These are phyloP conservation scores for Pseudodiploospora longispora DNA, from an alignment of 2,329 filamentous ascomycete genomes.

Conservation along the genomic window DNA sequence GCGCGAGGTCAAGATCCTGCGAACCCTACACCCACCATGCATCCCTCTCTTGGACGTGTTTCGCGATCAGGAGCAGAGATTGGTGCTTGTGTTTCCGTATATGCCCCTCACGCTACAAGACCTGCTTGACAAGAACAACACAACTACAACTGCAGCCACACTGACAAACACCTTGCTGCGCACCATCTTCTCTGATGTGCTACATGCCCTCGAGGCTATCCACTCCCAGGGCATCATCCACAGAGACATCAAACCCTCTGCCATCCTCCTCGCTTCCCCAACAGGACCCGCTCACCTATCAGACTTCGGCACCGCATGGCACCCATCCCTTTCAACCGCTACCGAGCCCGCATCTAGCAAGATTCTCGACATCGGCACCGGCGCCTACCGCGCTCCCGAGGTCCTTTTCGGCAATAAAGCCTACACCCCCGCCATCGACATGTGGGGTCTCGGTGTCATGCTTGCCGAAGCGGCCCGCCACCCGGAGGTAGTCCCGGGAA, in stretches of 20 bases:
- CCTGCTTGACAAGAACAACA: constrained; percentile 45
- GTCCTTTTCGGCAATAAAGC: constrained; percentile 73
- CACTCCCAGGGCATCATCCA: constrained; percentile 77
- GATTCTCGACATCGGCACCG: constrained; percentile 89
- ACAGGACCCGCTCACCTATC: constrained; percentile 69
- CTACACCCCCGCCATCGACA: constrained; percentile 68
- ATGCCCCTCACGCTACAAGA: constrained; percentile 63
- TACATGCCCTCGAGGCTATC: constrained; percentile 61
- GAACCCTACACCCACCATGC: constrained; percentile 43
- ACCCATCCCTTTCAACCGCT: constrained; percentile 45
- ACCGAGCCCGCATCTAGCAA: constrained; percentile 64
- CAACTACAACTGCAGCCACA: constrained; percentile 17
- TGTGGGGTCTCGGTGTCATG: constrained; percentile 84
- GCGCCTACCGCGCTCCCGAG: constrained; percentile 84
- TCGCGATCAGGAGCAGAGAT: constrained; percentile 58
- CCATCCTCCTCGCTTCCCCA: constrained; percentile 63
- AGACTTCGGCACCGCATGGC: constrained; percentile 92
- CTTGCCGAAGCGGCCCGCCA: constrained; percentile 63
- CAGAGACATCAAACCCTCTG: constrained; percentile 88
- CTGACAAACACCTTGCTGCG: constrained; percentile 25
- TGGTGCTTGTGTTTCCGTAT: constrained; percentile 81
- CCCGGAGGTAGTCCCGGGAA: constrained; percentile 14
- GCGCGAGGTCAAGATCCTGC: constrained; percentile 71
- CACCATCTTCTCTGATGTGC: constrained; percentile 55
- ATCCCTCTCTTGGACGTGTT: constrained; percentile 69